phyloP scores from a whole-genome alignment of 306 rosid genomes.

The Nissolia schottii region DNA sequence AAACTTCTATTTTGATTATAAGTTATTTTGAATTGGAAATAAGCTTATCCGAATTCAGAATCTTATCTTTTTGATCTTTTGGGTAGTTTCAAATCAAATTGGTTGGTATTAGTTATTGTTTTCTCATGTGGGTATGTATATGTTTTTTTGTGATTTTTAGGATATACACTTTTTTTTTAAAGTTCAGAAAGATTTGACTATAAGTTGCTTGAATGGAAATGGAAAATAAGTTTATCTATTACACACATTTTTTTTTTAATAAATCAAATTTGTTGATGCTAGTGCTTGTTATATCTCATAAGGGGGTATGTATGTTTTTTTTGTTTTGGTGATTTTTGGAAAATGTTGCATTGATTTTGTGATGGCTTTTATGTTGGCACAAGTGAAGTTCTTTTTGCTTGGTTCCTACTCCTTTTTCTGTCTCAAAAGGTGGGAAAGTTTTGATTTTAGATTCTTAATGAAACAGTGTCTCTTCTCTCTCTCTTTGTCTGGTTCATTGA shows the following conservation, averaged over 20 bases:
- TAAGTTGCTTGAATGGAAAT: too few species aligned
- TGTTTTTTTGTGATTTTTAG: background rate
- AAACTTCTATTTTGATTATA: too few species aligned
- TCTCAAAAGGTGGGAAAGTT: conserved; percentile 30
- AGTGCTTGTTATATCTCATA: background rate
- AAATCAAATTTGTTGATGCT: background rate
- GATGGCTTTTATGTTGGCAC: conserved; percentile 21
- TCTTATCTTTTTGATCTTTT: background rate
- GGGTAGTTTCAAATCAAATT: conserved; percentile 7
- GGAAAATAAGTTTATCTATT: too few species aligned
- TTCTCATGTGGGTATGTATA: conserved; percentile 2
- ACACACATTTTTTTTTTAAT: too few species aligned
- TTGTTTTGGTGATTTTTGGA: background rate
- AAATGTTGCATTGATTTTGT: conserved; percentile 11
- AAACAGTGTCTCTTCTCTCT: conserved; percentile 35
- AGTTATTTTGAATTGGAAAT: too few species aligned
- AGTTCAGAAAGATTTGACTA: too few species aligned
- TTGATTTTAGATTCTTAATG: conserved; percentile 38
- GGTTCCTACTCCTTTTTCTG: conserved; percentile 41
- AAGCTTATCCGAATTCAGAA: too few species aligned
- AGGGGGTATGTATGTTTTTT: background rate
- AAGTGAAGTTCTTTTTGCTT: conserved; percentile 41
- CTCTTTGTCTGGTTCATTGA: conserved; percentile 20
- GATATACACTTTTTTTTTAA: too few species aligned
- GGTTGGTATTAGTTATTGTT: background rate